Conservation (phyloP, 345 rosid genomes). For the Psidium guajava region DNA sequence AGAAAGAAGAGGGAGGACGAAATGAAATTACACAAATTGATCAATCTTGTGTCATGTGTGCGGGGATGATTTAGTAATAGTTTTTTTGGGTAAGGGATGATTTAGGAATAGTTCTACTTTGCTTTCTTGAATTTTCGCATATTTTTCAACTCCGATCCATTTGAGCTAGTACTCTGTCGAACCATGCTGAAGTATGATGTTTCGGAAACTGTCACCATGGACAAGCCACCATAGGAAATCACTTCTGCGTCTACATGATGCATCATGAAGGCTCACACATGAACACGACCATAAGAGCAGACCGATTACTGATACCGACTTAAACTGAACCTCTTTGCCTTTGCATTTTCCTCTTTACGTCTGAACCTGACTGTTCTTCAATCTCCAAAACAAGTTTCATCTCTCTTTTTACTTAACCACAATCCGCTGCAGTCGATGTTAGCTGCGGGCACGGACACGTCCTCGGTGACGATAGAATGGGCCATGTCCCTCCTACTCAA, state of each 20-base stretch:
- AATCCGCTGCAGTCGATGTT: not conserved
- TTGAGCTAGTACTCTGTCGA: not conserved
- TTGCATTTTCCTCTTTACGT: not conserved
- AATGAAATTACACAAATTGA: not conserved
- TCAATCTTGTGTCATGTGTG: not conserved
- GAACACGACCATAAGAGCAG: not conserved
- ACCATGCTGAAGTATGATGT: not conserved
- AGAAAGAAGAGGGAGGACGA: not conserved
- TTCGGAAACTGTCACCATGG: not conserved
- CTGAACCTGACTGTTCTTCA: not conserved
- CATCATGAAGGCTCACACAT: not conserved
- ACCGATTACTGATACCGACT: not conserved
- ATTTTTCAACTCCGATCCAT: not conserved
- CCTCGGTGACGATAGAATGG: conserved; percentile 10
- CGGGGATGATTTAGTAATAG: too few relatives aligned
- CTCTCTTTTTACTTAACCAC: not conserved
- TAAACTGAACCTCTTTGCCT: not conserved
- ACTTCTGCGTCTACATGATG: not conserved
- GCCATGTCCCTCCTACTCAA: conserved; percentile 13
- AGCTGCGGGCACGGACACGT: conserved; percentile 11
- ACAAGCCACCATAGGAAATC: not conserved
- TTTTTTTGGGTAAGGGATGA: too few relatives aligned
- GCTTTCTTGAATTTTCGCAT: not conserved
- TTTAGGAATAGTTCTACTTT: too few relatives aligned
- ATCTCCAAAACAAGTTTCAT: not conserved